A percentile compares a stretch with the other conserved stretches of the same genome.
Evolutionary conservation across 2,329 filamentous ascomycete genomes (phyloP).

Genomic region (Neoarthrinium moseri): DNA sequence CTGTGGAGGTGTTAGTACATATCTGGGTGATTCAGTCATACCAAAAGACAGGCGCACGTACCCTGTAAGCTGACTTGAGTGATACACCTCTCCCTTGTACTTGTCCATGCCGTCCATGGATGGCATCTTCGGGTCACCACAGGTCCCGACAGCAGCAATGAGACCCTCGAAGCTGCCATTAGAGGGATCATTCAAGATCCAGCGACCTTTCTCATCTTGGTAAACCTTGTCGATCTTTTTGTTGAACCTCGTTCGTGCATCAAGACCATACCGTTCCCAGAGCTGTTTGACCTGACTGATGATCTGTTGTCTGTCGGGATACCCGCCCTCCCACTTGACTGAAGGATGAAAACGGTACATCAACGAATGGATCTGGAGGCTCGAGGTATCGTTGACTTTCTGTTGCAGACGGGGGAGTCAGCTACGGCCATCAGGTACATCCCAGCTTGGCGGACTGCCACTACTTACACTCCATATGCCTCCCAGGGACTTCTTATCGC

Average conservation of each 20-base stretch:
- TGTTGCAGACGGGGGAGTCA: conserved; percentile 27
- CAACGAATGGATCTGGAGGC: conserved; percentile 78
- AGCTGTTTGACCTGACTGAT: conserved; percentile 68
- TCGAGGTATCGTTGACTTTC: conserved; percentile 79
- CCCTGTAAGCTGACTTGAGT: conserved; percentile 73
- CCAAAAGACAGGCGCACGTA: conserved; percentile 20
- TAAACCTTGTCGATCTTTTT: conserved; percentile 68
- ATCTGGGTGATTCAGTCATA: neutral
- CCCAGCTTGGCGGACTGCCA: neutral
- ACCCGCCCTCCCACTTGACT: conserved; percentile 71
- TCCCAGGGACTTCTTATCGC: conserved; percentile 63
- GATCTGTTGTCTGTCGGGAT: conserved; percentile 75
- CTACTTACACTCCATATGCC: conserved; percentile 75
- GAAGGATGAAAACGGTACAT: conserved; percentile 90
- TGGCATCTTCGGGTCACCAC: conserved; percentile 74
- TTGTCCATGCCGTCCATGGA: conserved; percentile 67
- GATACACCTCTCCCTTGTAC: conserved; percentile 71
- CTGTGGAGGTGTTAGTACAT: conserved; percentile 32
- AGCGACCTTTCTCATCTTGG: conserved; percentile 65
- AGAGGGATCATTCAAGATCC: conserved; percentile 73
- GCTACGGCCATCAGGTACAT: neutral
- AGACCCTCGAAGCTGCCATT: conserved; percentile 77
- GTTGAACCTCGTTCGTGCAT: conserved; percentile 70
- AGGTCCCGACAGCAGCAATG: conserved; percentile 76
- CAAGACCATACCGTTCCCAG: conserved; percentile 73